Base-by-base conservation (phyloP, 176 grass and related monocot species). In the Phragmites australis region DNA sequence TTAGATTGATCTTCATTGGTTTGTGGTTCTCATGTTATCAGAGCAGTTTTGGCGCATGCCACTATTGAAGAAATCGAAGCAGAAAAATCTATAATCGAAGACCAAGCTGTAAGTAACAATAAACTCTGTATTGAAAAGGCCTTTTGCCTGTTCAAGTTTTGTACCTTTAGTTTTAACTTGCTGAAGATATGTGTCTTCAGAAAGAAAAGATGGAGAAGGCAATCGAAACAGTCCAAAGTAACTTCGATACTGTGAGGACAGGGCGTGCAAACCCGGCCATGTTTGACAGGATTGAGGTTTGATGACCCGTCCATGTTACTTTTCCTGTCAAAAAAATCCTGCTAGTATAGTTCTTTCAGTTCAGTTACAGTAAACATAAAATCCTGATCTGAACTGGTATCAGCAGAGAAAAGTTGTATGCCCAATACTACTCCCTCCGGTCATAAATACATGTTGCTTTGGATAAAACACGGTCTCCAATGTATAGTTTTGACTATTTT, bases 1-100 rank as follows among this genome's bases (percentile, higher is more conserved):
- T 62, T 32, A 47, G 23, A 47, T 76, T 85, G 37, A 73, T 70
- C 43, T 77, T 68, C 60, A 78, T 74, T 81, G 70, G 45, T 58
- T 72, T 75, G 30, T 50, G 69, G 30, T 89, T 84, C 62, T 62
- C 51, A 76, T 83, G 67, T 73, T 78, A 83, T 82, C 86, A 94
- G 92, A 81, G 81, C 77, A 89, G 89, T 91, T 83, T 71, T 91
- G 66, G 89, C 55, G 75, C 90, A 92, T 91, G 96, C 96, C 68
- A 99, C 96, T 50, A 93, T 88, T 70, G 96, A 99, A 91, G 96
- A 99, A 93, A 89, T 99, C 26, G 90, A 99, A 74, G 90, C 87
- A 19, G 92, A 99, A 75, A 99, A 99, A 88, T 85, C 86, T 51
- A 55, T 91, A 43, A 87, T 99, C 47, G 92, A 99, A 87, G 92